These are phyloP conservation scores for Antrodiella citrinella DNA, from an alignment of 768 basidiomycete genomes.

Conservation along the genomic window DNA sequence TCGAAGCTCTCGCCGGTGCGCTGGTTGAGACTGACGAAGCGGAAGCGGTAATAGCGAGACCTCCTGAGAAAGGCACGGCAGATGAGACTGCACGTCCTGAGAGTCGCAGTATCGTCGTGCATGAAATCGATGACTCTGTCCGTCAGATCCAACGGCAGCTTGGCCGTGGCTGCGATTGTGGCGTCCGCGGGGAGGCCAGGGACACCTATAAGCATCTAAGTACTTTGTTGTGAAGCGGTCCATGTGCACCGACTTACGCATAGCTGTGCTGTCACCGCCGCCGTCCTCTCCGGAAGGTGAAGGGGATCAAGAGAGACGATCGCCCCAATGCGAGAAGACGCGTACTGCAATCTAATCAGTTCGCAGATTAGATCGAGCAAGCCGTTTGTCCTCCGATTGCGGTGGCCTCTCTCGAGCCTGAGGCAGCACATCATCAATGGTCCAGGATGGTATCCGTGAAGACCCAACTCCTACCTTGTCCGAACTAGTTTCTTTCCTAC, in stretches of 20 bases:
- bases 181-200: background rate
- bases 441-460: too few relatives aligned
- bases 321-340: too few relatives aligned
- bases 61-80: slow-evolving; percentile 9
- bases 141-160: slow-evolving; percentile 12
- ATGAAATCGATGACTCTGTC: slow-evolving; percentile 16
- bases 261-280: background rate
- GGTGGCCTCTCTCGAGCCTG: too few relatives aligned
- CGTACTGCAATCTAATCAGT: too few relatives aligned
- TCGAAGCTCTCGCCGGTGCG: slow-evolving; percentile 5
- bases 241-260: background rate
- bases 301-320: background rate
- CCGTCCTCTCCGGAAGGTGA: background rate
- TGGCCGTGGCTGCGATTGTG: background rate
- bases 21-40: slow-evolving; percentile 5
- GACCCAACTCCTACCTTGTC: slow-evolving; percentile 2
- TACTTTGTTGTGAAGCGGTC: too few relatives aligned
- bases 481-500: slow-evolving; percentile 3
- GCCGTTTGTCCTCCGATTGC: too few relatives aligned
- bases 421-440: too few relatives aligned
- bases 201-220: too few relatives aligned
- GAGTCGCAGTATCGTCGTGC: slow-evolving; percentile 4
- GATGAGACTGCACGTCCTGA: slow-evolving; percentile 11
- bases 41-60: slow-evolving; percentile 5
- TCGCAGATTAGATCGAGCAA: too few relatives aligned